phyloP scores from a whole-genome alignment of 352 stramenopile genomes.

The Phytopythium aichiense region DNA sequence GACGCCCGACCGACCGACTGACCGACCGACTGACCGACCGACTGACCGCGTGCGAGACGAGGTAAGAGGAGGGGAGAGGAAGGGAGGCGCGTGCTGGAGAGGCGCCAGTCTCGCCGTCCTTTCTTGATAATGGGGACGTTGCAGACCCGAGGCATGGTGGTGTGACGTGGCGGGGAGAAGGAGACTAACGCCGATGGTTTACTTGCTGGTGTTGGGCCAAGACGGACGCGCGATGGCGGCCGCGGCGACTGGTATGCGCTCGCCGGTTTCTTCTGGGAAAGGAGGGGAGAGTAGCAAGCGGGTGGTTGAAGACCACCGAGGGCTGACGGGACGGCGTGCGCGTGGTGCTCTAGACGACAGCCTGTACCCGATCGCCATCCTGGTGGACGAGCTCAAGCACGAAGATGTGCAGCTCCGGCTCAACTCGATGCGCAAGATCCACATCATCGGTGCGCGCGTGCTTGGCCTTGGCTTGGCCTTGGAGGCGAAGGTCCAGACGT shows the following conservation, averaged over 20 bases:
- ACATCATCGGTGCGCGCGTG: conserved; percentile 74
- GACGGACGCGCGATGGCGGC: conserved; percentile 16
- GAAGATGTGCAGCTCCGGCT: conserved; percentile 89
- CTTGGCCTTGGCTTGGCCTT: too few species aligned
- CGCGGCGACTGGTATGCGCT: conserved; percentile 19
- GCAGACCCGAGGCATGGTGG: too few species aligned
- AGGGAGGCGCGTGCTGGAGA: too few species aligned
- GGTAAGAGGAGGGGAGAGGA: background rate
- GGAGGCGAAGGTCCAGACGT: too few species aligned
- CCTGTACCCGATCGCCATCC: conserved; percentile 86
- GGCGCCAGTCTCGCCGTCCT: background rate
- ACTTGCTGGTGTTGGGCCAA: background rate
- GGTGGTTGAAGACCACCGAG: background rate
- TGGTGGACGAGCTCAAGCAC: conserved; percentile 92
- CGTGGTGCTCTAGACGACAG: conserved; percentile 45
- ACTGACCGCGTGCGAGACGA: background rate
- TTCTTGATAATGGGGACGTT: background rate
- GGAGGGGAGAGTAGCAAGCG: background rate
- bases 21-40: background rate
- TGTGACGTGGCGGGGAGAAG: too few species aligned
- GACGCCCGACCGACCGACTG: background rate
- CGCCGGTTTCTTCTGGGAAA: background rate
- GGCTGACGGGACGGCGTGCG: too few species aligned
- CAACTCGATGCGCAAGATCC: conserved; percentile 90
- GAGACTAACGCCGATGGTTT: background rate